phyloP scores from a whole-genome alignment of 192 early-diverging fungal species.

The Umbelopsis sp. region DNA sequence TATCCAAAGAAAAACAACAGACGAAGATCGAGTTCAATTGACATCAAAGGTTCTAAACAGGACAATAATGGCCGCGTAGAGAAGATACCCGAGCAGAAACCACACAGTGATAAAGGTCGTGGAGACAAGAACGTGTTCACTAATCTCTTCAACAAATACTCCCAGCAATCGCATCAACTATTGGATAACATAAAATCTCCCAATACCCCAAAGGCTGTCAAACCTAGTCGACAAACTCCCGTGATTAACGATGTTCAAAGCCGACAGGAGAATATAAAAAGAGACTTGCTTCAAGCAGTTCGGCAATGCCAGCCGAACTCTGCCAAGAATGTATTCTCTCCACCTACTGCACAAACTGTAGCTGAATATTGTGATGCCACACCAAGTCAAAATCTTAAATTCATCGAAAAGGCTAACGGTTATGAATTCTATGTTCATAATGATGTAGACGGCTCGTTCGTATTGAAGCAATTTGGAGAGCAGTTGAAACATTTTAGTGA shows the following conservation, averaged over 20 bases:
- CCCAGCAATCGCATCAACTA: too few species aligned
- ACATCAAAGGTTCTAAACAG: background rate
- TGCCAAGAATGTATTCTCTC: conserved; percentile 34
- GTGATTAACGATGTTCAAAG: conserved; percentile 36
- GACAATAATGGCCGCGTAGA: too few species aligned
- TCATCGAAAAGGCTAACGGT: conserved; percentile 41
- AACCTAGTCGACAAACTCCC: conserved; percentile 25
- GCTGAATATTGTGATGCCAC: conserved; percentile 55
- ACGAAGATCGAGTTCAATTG: background rate
- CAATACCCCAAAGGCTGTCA: conserved; percentile 13
- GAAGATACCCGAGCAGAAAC: too few species aligned
- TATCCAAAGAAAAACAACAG: conserved; percentile 37
- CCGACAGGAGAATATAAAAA: conserved; percentile 24
- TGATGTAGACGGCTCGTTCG: conserved; percentile 33
- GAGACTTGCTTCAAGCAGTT: conserved; percentile 38
- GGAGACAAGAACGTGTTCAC: background rate
- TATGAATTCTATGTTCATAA: conserved; percentile 44
- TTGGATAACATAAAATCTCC: background rate
- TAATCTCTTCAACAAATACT: conserved; percentile 2
- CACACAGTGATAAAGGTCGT: too few species aligned
- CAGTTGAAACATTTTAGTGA: conserved; percentile 44
- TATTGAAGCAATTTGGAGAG: conserved; percentile 41
- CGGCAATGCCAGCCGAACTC: conserved; percentile 42
- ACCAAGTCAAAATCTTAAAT: conserved; percentile 49
- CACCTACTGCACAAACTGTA: conserved; percentile 34